Evolutionary conservation across 257 asterid genomes (phyloP).

Genomic region (Scutellaria baicalensis): DNA sequence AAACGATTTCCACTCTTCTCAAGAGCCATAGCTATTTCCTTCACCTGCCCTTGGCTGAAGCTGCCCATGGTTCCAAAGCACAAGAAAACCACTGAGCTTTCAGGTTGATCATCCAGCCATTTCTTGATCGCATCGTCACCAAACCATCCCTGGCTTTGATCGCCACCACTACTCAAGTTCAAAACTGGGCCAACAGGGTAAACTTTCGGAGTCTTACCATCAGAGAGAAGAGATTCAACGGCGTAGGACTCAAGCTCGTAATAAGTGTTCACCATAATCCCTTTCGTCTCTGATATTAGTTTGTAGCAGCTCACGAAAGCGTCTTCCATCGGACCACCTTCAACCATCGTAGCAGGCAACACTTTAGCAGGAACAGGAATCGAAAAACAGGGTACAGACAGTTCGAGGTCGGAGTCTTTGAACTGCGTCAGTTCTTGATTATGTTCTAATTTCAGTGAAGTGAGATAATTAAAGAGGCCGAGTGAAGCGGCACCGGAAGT

Average conservation of each 20-base stretch:
- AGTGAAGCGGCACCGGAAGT: conserved; percentile 7
- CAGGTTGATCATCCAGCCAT: conserved; percentile 35
- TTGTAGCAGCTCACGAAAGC: neutral
- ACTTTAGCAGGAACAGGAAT: conserved; percentile 19
- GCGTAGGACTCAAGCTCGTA: conserved; percentile 23
- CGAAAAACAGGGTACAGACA: conserved; percentile 13
- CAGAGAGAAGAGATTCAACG: conserved; percentile 2
- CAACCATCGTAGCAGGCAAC: conserved; percentile 3
- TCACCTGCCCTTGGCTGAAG: conserved; percentile 19
- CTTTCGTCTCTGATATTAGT: conserved; percentile 16
- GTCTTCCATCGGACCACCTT: neutral
- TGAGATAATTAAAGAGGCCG: neutral
- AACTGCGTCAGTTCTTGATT: conserved; percentile 1
- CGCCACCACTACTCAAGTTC: neutral
- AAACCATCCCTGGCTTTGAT: neutral
- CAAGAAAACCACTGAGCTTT: conserved; percentile 26
- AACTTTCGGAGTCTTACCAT: conserved; percentile 14
- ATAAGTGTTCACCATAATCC: conserved; percentile 33
- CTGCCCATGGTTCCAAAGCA: conserved; percentile 33
- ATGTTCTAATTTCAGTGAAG: neutral
- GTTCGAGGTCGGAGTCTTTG: neutral
- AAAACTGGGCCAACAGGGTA: conserved; percentile 36
- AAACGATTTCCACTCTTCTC: conserved; percentile 28
- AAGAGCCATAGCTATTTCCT: conserved; percentile 27
- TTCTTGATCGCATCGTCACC: neutral